A percentile compares a stretch with the other conserved stretches of the same genome.
These are phyloP conservation scores for Rhodomyrtus psidioides DNA, from an alignment of 441 rosid species.

Conservation along the genomic window DNA sequence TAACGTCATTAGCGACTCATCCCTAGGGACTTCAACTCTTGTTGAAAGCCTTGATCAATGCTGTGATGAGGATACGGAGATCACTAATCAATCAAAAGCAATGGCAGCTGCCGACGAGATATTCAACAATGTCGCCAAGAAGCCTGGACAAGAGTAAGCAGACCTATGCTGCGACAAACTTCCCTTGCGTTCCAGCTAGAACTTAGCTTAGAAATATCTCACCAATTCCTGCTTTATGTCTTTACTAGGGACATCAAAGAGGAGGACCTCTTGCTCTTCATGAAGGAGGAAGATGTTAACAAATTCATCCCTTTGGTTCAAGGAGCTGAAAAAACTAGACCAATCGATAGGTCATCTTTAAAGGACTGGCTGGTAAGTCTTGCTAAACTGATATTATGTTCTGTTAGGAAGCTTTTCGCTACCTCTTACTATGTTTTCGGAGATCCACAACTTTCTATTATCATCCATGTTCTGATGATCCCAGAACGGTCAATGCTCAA, in stretches of 20 bases:
- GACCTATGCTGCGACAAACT: neutral
- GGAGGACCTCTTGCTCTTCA: neutral
- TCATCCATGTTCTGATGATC: neutral
- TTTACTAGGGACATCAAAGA: neutral
- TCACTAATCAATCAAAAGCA: neutral
- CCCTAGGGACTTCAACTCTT: neutral
- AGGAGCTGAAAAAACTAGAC: neutral
- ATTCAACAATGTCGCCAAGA: neutral
- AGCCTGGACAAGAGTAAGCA: neutral
- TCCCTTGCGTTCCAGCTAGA: neutral
- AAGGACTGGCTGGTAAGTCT: constrained; percentile 1
- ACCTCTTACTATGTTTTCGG: too few species aligned
- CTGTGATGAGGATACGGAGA: neutral
- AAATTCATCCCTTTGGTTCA: neutral
- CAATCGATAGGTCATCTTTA: neutral
- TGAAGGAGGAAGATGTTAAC: neutral
- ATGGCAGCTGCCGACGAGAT: neutral
- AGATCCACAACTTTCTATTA: neutral
- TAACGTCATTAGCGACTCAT: neutral
- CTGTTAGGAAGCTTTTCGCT: neutral
- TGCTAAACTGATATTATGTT: neutral
- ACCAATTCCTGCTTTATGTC: neutral
- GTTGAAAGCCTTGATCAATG: neutral
- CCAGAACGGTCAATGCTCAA: neutral
- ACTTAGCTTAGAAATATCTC: neutral